Percentiles rank a stretch among this genome's conserved stretches.
These are phyloP conservation scores for Termitomyces sp. DNA, from an alignment of 768 basidiomycete species.

Conservation along the genomic window DNA sequence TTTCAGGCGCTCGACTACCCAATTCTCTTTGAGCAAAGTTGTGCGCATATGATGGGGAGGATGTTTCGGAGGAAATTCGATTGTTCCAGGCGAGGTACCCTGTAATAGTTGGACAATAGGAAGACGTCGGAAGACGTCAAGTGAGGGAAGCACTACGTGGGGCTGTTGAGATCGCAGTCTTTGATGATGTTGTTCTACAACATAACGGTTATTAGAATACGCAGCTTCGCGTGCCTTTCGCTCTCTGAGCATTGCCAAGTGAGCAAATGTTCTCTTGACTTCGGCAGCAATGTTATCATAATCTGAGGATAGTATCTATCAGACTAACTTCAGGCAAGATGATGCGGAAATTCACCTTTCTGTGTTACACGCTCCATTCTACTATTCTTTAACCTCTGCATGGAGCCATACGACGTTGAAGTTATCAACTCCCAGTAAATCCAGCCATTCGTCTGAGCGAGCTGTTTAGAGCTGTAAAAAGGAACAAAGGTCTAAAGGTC, in stretches of 20 bases:
- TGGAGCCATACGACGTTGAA: slow-evolving; percentile 30
- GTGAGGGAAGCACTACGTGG: slow-evolving; percentile 33
- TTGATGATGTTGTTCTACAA: slow-evolving; percentile 39
- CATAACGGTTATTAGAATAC: slow-evolving; percentile 22
- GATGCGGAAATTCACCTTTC: slow-evolving; percentile 24
- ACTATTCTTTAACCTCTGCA: slow-evolving; percentile 31
- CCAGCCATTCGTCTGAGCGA: slow-evolving; percentile 40
- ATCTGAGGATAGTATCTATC: slow-evolving; percentile 18
- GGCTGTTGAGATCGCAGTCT: slow-evolving; percentile 32
- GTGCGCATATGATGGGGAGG: slow-evolving; percentile 6
- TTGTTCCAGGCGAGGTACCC: slow-evolving; percentile 14
- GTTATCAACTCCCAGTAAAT: slow-evolving; percentile 33
- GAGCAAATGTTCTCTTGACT: slow-evolving; percentile 21
- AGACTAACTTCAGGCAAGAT: neutral
- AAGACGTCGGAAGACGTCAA: slow-evolving; percentile 42
- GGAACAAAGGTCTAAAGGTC: neutral
- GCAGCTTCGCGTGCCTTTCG: slow-evolving; percentile 17
- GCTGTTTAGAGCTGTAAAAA: slow-evolving; percentile 24
- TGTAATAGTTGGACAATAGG: slow-evolving; percentile 38
- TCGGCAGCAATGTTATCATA: slow-evolving; percentile 18
- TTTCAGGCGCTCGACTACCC: slow-evolving; percentile 32
- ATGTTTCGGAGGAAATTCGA: slow-evolving; percentile 2
- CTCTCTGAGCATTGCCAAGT: slow-evolving; percentile 16
- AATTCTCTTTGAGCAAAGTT: slow-evolving; percentile 20
- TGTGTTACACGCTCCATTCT: slow-evolving; percentile 31